Evolutionary conservation across 2,329 filamentous ascomycete genomes (phyloP).

Genomic region (Aspergillus flavus): DNA sequence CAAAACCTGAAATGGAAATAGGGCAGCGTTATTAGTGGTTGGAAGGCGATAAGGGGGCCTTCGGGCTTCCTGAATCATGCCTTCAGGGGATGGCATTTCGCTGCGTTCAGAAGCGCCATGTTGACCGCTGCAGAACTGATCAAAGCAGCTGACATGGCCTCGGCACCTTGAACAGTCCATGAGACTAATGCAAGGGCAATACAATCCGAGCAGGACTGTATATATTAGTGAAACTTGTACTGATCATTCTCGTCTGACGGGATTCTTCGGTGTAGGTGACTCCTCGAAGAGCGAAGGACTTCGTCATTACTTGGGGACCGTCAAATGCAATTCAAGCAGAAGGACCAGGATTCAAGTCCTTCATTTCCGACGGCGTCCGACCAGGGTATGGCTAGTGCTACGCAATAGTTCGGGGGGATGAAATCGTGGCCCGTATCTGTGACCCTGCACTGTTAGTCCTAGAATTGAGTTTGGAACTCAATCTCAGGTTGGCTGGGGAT

Average conservation of each 20-base stretch:
- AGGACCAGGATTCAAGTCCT: background rate
- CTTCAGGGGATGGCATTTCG: background rate
- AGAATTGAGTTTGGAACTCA: background rate
- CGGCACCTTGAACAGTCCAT: background rate
- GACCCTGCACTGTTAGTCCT: background rate
- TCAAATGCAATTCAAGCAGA: background rate
- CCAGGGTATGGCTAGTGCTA: background rate
- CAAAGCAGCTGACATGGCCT: background rate
- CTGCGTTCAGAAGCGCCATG: background rate
- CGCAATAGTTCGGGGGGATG: background rate
- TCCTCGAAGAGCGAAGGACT: background rate
- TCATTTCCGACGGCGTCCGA: background rate
- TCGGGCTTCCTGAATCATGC: background rate
- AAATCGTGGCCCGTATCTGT: background rate
- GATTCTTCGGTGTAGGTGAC: background rate
- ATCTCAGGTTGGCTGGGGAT: background rate
- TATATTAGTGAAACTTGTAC: background rate
- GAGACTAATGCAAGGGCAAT: background rate
- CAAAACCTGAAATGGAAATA: background rate
- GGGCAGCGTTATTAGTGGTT: rapidly evolving
- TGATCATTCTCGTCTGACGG: background rate
- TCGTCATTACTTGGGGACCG: background rate
- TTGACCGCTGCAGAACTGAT: background rate
- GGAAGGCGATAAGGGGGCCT: background rate
- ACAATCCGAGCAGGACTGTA: background rate